These are phyloP conservation scores for Rossbeevera mucosa DNA, from an alignment of 768 basidiomycete genomes.

Conservation along the genomic window DNA sequence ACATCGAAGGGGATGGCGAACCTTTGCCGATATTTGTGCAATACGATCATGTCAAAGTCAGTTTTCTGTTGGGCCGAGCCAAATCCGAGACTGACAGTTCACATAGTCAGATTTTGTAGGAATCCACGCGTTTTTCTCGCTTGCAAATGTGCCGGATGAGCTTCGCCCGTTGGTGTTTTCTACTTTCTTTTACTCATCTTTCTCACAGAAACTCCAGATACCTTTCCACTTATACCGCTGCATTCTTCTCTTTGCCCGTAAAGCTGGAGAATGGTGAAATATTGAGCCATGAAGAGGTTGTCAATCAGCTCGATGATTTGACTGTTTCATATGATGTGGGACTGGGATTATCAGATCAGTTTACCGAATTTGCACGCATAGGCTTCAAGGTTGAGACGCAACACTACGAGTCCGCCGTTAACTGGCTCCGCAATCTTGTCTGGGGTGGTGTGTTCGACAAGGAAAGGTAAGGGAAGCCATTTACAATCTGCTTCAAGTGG, in stretches of 20 bases:
- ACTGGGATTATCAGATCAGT: conserved; percentile 60
- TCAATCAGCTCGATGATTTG: conserved; percentile 84
- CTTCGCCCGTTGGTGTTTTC: conserved; percentile 55
- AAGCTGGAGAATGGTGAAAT: conserved; percentile 61
- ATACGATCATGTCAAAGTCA: conserved; percentile 88
- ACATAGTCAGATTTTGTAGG: conserved; percentile 87
- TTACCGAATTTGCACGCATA: conserved; percentile 70
- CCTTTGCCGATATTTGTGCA: conserved; percentile 84
- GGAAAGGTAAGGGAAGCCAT: conserved; percentile 52
- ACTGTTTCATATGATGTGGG: conserved; percentile 82
- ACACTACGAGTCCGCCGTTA: conserved; percentile 74
- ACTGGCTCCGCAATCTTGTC: conserved; percentile 82
- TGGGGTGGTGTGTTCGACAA: conserved; percentile 72
- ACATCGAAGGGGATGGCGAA: conserved; percentile 64
- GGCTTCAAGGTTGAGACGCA: conserved; percentile 80
- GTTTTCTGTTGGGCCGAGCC: neutral
- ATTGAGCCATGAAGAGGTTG: conserved; percentile 83
- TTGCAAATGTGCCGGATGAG: conserved; percentile 63
- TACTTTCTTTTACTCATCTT: conserved; percentile 23
- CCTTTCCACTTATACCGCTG: conserved; percentile 68
- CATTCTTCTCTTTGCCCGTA: conserved; percentile 89
- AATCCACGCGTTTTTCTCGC: conserved; percentile 73
- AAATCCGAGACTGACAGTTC: neutral
- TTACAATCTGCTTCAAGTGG: neutral
- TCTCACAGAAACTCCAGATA: conserved; percentile 44